Evolutionary conservation across 768 basidiomycete genomes (phyloP).

Genomic region (Phylloporus sp.): DNA sequence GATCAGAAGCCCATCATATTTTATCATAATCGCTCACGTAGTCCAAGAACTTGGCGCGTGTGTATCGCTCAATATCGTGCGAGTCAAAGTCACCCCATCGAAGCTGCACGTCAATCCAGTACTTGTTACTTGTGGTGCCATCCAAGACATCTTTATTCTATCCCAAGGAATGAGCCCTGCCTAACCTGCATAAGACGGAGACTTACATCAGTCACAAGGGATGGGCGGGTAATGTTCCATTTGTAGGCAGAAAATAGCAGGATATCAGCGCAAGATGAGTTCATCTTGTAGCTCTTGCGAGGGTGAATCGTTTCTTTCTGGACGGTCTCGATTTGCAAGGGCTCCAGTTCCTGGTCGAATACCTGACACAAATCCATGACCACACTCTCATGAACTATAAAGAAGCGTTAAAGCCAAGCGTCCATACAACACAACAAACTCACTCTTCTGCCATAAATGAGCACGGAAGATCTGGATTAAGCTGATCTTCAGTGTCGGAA

Average conservation of each 20-base stretch:
- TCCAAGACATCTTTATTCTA: slow-evolving; percentile 93
- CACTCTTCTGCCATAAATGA: slow-evolving; percentile 99
- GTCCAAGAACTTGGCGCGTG: slow-evolving; percentile 98
- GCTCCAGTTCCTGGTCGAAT: slow-evolving; percentile 97
- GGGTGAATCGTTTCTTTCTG: slow-evolving; percentile 99
- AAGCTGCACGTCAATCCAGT: slow-evolving; percentile 95
- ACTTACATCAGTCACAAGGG: slow-evolving; percentile 86
- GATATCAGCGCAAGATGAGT: slow-evolving; percentile 99
- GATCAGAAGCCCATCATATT: background rate
- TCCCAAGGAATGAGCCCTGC: slow-evolving; percentile 10
- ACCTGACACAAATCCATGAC: slow-evolving; percentile 98
- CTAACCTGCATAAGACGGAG: background rate
- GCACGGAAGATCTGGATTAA: slow-evolving; percentile 99
- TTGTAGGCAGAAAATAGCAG: slow-evolving; percentile 94
- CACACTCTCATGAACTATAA: slow-evolving; percentile 79
- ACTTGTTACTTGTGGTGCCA: slow-evolving; percentile 98
- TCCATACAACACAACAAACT: slow-evolving; percentile 32
- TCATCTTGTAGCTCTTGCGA: slow-evolving; percentile 99
- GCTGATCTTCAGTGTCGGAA: slow-evolving; percentile 96
- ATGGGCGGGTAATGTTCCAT: slow-evolving; percentile 98
- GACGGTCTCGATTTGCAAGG: slow-evolving; percentile 97
- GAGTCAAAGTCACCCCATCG: slow-evolving; percentile 99
- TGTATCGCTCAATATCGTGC: slow-evolving; percentile 98
- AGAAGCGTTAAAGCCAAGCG: slow-evolving; percentile 8
- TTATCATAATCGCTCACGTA: slow-evolving; percentile 53